These are phyloP conservation scores for Naegleria gruberi DNA, from an alignment of 208 protist species.

Conservation along the genomic window DNA sequence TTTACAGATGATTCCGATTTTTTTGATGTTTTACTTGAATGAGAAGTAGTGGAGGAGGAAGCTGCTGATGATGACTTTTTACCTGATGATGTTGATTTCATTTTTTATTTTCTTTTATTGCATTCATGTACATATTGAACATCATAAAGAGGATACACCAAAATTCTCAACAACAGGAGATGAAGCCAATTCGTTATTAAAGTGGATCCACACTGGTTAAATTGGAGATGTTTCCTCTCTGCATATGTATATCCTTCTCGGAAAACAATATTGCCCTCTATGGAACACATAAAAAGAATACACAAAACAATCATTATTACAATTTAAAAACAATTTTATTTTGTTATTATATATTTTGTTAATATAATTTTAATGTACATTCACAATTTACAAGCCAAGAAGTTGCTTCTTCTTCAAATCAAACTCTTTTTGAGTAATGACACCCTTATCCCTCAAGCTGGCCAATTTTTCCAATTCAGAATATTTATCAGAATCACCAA, in stretches of 20 bases:
- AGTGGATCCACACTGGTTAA: too few species aligned
- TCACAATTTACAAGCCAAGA: not conserved
- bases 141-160: not conserved
- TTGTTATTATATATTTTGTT: too few species aligned
- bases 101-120: not conserved
- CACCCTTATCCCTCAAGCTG: not conserved
- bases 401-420: constrained; percentile 22
- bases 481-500: not conserved
- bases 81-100: not conserved
- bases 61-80: not conserved
- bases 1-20: not conserved
- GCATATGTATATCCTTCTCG: too few species aligned
- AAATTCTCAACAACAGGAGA: too few species aligned
- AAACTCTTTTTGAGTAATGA: constrained; percentile 4
- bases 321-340: too few species aligned
- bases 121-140: not conserved
- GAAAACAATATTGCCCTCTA: too few species aligned
- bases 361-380: too few species aligned
- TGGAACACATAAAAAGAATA: too few species aligned
- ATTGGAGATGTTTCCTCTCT: too few species aligned
- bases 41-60: not conserved
- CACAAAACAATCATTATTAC: too few species aligned
- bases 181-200: too few species aligned
- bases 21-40: not conserved
- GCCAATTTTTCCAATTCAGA: constrained; percentile 1